Evolutionary conservation across 768 basidiomycete species (phyloP).

Genomic region (Lyophyllum semitale): DNA sequence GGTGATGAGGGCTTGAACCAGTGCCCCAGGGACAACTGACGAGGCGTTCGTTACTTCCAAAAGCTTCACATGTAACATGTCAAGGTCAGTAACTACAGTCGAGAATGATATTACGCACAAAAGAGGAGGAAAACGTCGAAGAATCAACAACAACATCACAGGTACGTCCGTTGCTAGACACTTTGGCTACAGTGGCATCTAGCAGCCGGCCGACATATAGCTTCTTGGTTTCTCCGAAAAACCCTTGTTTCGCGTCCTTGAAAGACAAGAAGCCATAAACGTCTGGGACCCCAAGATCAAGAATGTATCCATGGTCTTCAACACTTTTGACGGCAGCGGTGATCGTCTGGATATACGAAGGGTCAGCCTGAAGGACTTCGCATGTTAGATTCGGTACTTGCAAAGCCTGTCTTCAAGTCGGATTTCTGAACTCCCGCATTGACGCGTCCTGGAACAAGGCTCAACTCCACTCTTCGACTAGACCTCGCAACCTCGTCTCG

Average conservation of each 20-base stretch:
- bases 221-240: constrained; percentile 24
- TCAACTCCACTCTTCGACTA: constrained; percentile 82
- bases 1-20: constrained; percentile 84
- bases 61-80: constrained; percentile 41
- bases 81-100: constrained; percentile 2
- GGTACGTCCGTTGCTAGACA: constrained; percentile 77
- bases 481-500: constrained; percentile 68
- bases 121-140: constrained; percentile 48
- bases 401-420: constrained; percentile 77
- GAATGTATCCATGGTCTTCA: constrained; percentile 93
- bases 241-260: constrained; percentile 58
- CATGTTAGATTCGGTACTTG: constrained; percentile 40
- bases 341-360: constrained; percentile 54
- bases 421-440: constrained; percentile 78
- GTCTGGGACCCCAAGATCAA: constrained; percentile 82
- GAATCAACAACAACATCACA: constrained; percentile 68
- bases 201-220: constrained; percentile 70
- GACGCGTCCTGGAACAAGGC: constrained; percentile 80
- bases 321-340: constrained; percentile 77
- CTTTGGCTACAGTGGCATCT: constrained; percentile 62
- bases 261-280: constrained; percentile 85
- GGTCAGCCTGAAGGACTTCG: constrained; percentile 3
- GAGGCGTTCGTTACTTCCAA: constrained; percentile 77
- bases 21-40: constrained; percentile 83
- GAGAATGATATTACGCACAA: constrained; percentile 42